phyloP scores from a whole-genome alignment of 768 basidiomycete genomes.

The Krasilnikovozyma curviuscula region DNA sequence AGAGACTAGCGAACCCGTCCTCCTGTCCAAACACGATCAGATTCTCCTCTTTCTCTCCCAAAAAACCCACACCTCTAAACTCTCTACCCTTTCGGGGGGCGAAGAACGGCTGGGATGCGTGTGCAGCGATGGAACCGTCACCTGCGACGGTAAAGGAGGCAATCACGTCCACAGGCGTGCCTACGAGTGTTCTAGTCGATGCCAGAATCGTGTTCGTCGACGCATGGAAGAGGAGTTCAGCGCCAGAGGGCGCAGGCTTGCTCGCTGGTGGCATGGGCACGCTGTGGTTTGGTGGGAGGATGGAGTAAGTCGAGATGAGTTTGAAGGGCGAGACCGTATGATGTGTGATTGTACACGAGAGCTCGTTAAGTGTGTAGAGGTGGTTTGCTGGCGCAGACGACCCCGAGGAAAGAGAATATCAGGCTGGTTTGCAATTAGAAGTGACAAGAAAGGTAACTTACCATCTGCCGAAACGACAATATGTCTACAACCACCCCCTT shows the following conservation, averaged over 20 bases:
- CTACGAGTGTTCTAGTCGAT: constrained; percentile 2
- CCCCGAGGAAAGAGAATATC: background rate
- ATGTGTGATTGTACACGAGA: background rate
- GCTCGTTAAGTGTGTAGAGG: constrained; percentile 11
- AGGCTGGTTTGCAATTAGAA: background rate
- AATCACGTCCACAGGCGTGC: constrained; percentile 1
- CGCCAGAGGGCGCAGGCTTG: background rate
- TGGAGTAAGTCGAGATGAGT: constrained; percentile 4
- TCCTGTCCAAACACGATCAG: constrained; percentile 1
- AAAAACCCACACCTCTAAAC: constrained; percentile 7
- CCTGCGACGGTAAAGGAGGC: background rate
- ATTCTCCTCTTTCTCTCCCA: background rate
- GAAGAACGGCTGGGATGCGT: constrained; percentile 1
- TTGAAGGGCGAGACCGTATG: background rate
- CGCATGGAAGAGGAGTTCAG: constrained; percentile 4
- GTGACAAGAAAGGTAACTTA: background rate
- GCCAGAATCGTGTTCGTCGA: constrained; percentile 3
- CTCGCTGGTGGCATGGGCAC: background rate
- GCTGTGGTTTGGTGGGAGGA: constrained; percentile 5
- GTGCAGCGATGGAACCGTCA: constrained; percentile 1
- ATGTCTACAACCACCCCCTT: constrained; percentile 11
- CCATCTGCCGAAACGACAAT: constrained; percentile 4
- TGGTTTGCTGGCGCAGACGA: background rate
- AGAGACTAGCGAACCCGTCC: too few species aligned
- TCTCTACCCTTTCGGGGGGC: constrained; percentile 6